Evolutionary conservation across 1,139 yeast genomes (phyloP), one percentile per base, ranked within the genome.

Genomic region (Kazachstania sp.): DNA sequence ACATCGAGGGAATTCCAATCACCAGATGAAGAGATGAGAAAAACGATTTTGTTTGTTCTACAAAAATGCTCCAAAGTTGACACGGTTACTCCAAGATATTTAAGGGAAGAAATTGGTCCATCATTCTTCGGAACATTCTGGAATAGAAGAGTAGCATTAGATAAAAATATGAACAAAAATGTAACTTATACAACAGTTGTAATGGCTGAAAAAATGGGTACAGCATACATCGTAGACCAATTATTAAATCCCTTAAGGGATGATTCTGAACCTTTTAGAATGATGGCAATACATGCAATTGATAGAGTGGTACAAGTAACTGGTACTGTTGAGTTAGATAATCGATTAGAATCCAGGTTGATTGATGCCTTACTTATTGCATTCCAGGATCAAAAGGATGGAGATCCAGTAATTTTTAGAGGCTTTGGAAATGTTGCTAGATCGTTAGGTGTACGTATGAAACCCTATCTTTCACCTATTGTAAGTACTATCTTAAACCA

Each of bases 1-100:
- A 70, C 88, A 12, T 63, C 80, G 2, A 71, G 94, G 47, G 95
- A 90, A 62, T 86, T 87, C 57, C 66, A 72, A 37, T 78, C 95
- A 0, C 90, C 95, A 0, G 96, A 88, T 59, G 95, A 86, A 53
- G 97, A 90, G 48, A 85, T 92, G 94, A 80, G 79, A 57, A 77
- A 77, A 52, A 77, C 92, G 0, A 83, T 90, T 3, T 66, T 92
- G 46, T 70, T 70, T 35, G 82, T 79, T 8, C 67, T 81, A 15
- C 81, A 77, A 50, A 81, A 79, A 53, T 77, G 84, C 56, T 66
- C 79, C 28, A 64, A 70, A 2, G 69, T 81, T 1, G 79, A 77
- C 15, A 75, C 77, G 11, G 71, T 80, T 18, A 74, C 78, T 4
- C 70, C 74, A 8, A 60, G 56, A 16, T 72, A 72, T 48, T 59